A percentile compares a stretch with the other conserved stretches of the same genome.
Evolutionary conservation across 768 basidiomycete species (phyloP).

Genomic region (Lactifluus piperatus): DNA sequence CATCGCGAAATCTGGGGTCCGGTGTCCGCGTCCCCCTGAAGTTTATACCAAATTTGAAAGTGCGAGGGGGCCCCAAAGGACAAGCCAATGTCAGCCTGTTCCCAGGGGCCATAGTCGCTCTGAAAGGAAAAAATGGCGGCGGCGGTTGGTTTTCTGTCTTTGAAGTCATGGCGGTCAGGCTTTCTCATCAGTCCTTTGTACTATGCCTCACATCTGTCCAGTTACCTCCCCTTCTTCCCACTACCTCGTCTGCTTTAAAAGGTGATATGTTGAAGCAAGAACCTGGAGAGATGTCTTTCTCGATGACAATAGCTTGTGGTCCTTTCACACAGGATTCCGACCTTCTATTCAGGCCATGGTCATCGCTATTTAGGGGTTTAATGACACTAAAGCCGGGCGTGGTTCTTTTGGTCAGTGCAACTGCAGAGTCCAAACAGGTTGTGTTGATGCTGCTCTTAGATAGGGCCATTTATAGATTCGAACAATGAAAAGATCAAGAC

Average conservation of each 20-base stretch:
- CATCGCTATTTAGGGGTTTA: slow-evolving; percentile 52
- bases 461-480: slow-evolving; percentile 87
- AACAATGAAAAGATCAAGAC: slow-evolving; percentile 63
- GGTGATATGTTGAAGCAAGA: slow-evolving; percentile 29
- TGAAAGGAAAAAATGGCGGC: slow-evolving; percentile 87
- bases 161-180: slow-evolving; percentile 70
- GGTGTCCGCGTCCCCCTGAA: slow-evolving; percentile 61
- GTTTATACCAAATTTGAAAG: slow-evolving; percentile 55
- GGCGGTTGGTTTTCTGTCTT: slow-evolving; percentile 79
- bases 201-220: slow-evolving; percentile 24
- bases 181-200: neutral
- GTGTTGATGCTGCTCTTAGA: slow-evolving; percentile 34
- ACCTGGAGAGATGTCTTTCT: slow-evolving; percentile 41
- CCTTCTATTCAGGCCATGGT: slow-evolving; percentile 65
- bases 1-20: slow-evolving; percentile 69
- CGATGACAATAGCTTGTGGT: slow-evolving; percentile 70
- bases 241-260: slow-evolving; percentile 32
- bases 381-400: slow-evolving; percentile 60
- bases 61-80: slow-evolving; percentile 56
- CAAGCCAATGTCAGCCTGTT: slow-evolving; percentile 67
- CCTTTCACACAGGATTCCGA: slow-evolving; percentile 81
- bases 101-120: slow-evolving; percentile 78
- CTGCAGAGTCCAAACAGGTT: neutral
- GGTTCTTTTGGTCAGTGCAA: slow-evolving; percentile 58
- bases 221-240: slow-evolving; percentile 52